Evolutionary conservation across 2,329 filamentous ascomycete species (phyloP).

Genomic region (Talaromyces sp.): DNA sequence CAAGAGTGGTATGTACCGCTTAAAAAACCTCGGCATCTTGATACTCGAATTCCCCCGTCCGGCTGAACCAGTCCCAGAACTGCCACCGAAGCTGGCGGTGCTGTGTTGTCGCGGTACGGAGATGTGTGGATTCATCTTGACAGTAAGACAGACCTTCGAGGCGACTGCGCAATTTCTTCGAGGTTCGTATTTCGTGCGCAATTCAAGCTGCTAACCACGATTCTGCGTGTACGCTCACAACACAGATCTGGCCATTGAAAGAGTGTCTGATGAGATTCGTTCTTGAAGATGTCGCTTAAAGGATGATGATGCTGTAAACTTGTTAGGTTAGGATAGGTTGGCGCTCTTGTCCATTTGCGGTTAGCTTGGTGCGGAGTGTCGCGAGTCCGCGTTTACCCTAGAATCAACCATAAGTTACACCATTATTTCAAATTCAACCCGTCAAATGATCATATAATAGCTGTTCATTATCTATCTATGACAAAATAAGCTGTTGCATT

Average conservation of each 20-base stretch:
- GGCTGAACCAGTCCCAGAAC: conserved; percentile 41
- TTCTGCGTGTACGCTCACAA: background rate
- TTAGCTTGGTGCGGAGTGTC: conserved; percentile 5
- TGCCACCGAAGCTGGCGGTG: conserved; percentile 51
- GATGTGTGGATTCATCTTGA: conserved; percentile 59
- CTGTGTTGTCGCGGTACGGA: conserved; percentile 58
- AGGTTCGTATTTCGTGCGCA: background rate
- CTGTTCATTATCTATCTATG: background rate
- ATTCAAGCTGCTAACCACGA: too few relatives aligned
- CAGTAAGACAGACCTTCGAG: background rate
- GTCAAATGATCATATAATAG: background rate
- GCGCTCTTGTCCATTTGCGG: conserved; percentile 4
- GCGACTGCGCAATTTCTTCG: background rate
- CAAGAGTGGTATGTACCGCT: conserved; percentile 42
- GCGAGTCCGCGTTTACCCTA: background rate
- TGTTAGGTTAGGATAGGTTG: conserved; percentile 1
- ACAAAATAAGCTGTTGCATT: background rate
- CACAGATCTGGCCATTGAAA: background rate
- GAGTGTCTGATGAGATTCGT: background rate
- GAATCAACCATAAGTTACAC: background rate
- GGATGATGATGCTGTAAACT: conserved; percentile 12
- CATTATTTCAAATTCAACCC: background rate
- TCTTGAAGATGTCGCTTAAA: background rate
- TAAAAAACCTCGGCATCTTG: conserved; percentile 65
- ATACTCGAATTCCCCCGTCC: conserved; percentile 51